A percentile compares a stretch with the other conserved stretches of the same genome.
These are phyloP conservation scores for Taphrina wiesneri DNA, from an alignment of 1,139 yeast species.

Conservation along the genomic window DNA sequence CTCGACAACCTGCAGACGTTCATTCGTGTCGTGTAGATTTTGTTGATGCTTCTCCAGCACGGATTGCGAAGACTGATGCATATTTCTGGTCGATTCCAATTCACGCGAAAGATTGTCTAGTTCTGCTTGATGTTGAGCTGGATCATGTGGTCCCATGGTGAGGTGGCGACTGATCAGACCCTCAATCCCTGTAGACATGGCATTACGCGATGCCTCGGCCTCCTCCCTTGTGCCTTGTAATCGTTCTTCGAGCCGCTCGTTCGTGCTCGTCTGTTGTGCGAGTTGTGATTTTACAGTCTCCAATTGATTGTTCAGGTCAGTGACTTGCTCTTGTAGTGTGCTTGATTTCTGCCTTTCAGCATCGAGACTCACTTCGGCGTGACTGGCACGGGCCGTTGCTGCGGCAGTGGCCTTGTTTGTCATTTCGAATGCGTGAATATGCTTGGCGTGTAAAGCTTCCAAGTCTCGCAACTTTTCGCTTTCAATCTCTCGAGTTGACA, in stretches of 20 bases:
- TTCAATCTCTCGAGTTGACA: slow-evolving; percentile 2
- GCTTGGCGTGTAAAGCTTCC: slow-evolving; percentile 23
- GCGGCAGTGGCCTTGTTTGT: slow-evolving; percentile 10
- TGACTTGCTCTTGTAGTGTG: neutral
- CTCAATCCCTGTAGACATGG: slow-evolving; percentile 10
- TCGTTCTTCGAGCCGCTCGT: slow-evolving; percentile 13
- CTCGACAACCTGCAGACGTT: slow-evolving; percentile 27
- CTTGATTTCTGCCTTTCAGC: neutral
- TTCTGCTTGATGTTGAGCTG: neutral
- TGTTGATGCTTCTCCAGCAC: slow-evolving; percentile 6
- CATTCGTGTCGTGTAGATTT: slow-evolving; percentile 20
- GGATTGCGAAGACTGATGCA: slow-evolving; percentile 4
- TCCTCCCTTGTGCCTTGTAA: slow-evolving; percentile 14
- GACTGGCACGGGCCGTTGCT: slow-evolving; percentile 17
- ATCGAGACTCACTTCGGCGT: slow-evolving; percentile 8
- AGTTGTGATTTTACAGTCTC: slow-evolving; percentile 9
- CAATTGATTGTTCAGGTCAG: slow-evolving; percentile 10
- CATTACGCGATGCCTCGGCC: slow-evolving; percentile 1
- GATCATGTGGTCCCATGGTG: slow-evolving; percentile 27
- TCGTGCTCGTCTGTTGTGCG: neutral
- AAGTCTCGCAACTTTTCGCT: slow-evolving; percentile 12
- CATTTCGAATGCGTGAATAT: slow-evolving; percentile 9
- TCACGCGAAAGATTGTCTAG: slow-evolving; percentile 12
- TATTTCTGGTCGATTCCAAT: neutral
- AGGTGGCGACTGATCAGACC: neutral